Percentiles rank a stretch among this genome's conserved stretches.
phyloP scores from a whole-genome alignment of 148 eudicot genomes.

The Nepenthes gracilis region DNA sequence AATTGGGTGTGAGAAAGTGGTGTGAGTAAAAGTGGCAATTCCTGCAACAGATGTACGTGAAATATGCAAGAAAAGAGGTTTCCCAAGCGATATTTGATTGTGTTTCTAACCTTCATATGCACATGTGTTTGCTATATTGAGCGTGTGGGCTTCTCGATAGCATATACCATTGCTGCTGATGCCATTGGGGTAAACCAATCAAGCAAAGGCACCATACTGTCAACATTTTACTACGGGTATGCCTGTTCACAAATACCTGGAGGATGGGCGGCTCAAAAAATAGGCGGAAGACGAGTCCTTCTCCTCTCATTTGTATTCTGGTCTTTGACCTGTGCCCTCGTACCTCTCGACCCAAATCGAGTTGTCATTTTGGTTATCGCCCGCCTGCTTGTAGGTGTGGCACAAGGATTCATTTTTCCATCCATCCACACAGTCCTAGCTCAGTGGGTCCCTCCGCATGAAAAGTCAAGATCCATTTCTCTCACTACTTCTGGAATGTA shows the following conservation, averaged over 20 bases:
- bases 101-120: conserved; percentile 72
- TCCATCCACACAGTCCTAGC: conserved; percentile 77
- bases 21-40: background rate
- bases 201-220: conserved; percentile 84
- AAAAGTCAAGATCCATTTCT: conserved; percentile 86
- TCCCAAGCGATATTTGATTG: conserved; percentile 76
- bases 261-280: conserved; percentile 94
- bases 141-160: conserved; percentile 93
- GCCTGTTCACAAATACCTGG: conserved; percentile 94
- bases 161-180: conserved; percentile 82
- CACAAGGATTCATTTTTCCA: conserved; percentile 91
- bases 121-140: conserved; percentile 88
- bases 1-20: background rate
- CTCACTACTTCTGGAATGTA: conserved; percentile 94
- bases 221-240: conserved; percentile 86
- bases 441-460: conserved; percentile 92
- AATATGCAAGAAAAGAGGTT: conserved; percentile 37
- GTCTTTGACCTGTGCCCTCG: conserved; percentile 69
- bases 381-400: conserved; percentile 77
- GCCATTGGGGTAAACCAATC: conserved; percentile 63
- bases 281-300: conserved; percentile 88
- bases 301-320: conserved; percentile 76
- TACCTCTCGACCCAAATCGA: conserved; percentile 75
- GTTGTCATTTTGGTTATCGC: conserved; percentile 51
- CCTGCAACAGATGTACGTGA: background rate